Evolutionary conservation across 78 protist species (phyloP).

Genomic region (slime mould (Dictyostelium discoideum)): dicty_2.7 NC_007090.3:4070501-4071000

Average conservation of each 20-base stretch:
- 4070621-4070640: not conserved
- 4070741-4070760: conserved; percentile 43
- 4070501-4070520: conserved; percentile 65
- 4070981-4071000: not conserved
- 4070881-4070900: conserved; percentile 9
- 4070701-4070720: conserved; percentile 37
- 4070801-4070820: not conserved
- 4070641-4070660: conserved; percentile 59
- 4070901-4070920: not conserved
- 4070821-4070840: not conserved
- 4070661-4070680: conserved; percentile 60
- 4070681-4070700: conserved; percentile 43
- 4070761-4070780: conserved; percentile 34
- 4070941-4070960: not conserved
- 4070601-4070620: no score
- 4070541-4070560: conserved; percentile 47
- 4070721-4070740: conserved; percentile 65
- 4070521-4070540: conserved; percentile 72
- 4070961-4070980: not conserved
- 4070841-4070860: not conserved
- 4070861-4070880: conserved; percentile 5
- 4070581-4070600: not conserved
- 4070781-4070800: conserved; percentile 59
- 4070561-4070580: not conserved
- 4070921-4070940: no score